Conservation (phyloP, 192 early-diverging fungal genomes). For the Coemansia interrupta region DNA sequence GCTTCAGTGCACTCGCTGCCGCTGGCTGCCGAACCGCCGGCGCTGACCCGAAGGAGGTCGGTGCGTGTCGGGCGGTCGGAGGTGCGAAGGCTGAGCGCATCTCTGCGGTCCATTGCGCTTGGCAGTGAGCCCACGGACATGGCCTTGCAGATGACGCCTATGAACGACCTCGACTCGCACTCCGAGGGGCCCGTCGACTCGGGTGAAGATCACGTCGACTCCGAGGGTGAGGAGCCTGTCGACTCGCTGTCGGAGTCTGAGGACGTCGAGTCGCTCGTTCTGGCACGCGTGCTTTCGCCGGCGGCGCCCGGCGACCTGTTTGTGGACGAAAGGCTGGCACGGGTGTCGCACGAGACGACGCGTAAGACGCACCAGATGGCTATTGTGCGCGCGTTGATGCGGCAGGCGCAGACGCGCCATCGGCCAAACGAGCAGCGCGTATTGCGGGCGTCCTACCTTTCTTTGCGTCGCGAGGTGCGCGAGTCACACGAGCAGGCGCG, state of each 20-base stretch:
- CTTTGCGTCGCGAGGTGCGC: slow-evolving; percentile 57
- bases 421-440: slow-evolving; percentile 63
- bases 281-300: slow-evolving; percentile 54
- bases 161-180: neutral
- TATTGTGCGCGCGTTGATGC: slow-evolving; percentile 63
- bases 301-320: slow-evolving; percentile 71
- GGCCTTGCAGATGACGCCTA: slow-evolving; percentile 5
- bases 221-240: slow-evolving; percentile 13
- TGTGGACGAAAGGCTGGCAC: slow-evolving; percentile 54
- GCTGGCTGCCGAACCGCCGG: neutral
- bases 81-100: slow-evolving; percentile 48
- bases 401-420: slow-evolving; percentile 55
- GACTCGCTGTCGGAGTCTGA: neutral
- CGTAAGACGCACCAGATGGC: slow-evolving; percentile 62
- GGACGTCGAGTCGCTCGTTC: slow-evolving; percentile 39
- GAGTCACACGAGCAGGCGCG: slow-evolving; percentile 61
- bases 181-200: neutral
- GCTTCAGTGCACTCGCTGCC: neutral
- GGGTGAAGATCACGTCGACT: slow-evolving; percentile 11
- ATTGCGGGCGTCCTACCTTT: slow-evolving; percentile 57
- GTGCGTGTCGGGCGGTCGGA: slow-evolving; percentile 31
- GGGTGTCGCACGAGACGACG: slow-evolving; percentile 55
- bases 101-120: slow-evolving; percentile 42
- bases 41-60: slow-evolving; percentile 4
- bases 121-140: slow-evolving; percentile 1